Conservation (phyloP, 2,329 filamentous ascomycete species). For the Polytolypa hystricis region DNA sequence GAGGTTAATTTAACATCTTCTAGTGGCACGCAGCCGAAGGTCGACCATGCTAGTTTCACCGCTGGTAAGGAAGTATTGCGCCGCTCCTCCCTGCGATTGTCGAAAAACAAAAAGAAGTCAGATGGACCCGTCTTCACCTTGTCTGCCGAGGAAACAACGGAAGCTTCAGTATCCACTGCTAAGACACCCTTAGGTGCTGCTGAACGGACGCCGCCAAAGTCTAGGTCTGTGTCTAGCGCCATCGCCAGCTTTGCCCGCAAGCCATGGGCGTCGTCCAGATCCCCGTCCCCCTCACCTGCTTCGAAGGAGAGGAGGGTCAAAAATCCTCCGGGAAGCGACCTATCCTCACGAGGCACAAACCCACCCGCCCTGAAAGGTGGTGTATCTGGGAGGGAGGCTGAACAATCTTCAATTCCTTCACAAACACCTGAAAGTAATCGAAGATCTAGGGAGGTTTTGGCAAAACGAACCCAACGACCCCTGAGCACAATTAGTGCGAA, state of each 20-base stretch:
- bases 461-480: constrained; percentile 30
- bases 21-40: constrained; percentile 22
- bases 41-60: constrained; percentile 24
- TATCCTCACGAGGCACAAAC: no score
- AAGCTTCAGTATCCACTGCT: constrained; percentile 15
- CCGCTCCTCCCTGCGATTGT: constrained; percentile 28
- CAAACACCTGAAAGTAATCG: constrained; percentile 1
- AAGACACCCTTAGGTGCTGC: constrained; percentile 21
- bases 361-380: no score
- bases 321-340: no score
- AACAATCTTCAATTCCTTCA: no score
- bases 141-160: constrained; percentile 26
- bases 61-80: constrained; percentile 32
- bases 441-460: constrained; percentile 15
- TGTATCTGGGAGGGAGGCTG: no score
- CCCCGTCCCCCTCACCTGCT: constrained; percentile 32
- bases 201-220: constrained; percentile 27
- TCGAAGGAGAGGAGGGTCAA: constrained; percentile 21
- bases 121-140: constrained; percentile 28
- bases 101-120: constrained; percentile 18
- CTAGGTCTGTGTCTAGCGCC: constrained; percentile 33
- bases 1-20: constrained; percentile 36
- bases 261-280: constrained; percentile 39
- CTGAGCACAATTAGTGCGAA: constrained; percentile 29
- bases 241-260: constrained; percentile 41